Evolutionary conservation across 176 grass and related monocot genomes (phyloP).

Genomic region (Luzula sylvatica): DNA sequence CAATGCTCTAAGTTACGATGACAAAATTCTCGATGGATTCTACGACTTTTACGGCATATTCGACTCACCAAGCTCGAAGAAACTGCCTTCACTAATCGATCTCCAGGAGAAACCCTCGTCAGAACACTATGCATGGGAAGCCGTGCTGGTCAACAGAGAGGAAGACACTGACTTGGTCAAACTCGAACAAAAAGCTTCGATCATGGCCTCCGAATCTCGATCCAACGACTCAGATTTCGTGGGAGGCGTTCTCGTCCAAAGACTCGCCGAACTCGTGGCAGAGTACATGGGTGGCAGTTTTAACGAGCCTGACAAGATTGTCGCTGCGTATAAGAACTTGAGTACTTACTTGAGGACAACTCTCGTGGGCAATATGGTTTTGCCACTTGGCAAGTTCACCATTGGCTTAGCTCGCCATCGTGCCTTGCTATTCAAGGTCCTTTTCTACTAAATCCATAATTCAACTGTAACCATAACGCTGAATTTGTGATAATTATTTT

Average conservation of each 20-base stretch:
- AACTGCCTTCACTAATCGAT: conserved; percentile 72
- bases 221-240: conserved; percentile 44
- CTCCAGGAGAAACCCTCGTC: conserved; percentile 48
- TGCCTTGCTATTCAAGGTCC: conserved; percentile 97
- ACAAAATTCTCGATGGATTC: conserved; percentile 90
- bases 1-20: conserved; percentile 78
- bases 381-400: conserved; percentile 74
- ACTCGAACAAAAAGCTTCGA: conserved; percentile 54
- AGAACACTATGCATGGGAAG: conserved; percentile 64
- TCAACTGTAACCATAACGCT: neutral
- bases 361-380: conserved; percentile 47
- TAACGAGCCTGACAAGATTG: conserved; percentile 63
- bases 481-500: neutral
- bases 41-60: conserved; percentile 74
- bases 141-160: conserved; percentile 71
- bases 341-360: conserved; percentile 39
- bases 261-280: conserved; percentile 62
- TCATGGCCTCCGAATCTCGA: conserved; percentile 34
- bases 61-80: conserved; percentile 27
- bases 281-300: conserved; percentile 82
- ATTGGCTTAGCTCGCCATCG: conserved; percentile 88
- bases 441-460: too few species aligned
- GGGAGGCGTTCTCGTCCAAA: conserved; percentile 57
- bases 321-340: conserved; percentile 41
- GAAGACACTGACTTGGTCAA: conserved; percentile 75